Conservation (phyloP, 768 basidiomycete species). For the Amylocystis lapponica region DNA sequence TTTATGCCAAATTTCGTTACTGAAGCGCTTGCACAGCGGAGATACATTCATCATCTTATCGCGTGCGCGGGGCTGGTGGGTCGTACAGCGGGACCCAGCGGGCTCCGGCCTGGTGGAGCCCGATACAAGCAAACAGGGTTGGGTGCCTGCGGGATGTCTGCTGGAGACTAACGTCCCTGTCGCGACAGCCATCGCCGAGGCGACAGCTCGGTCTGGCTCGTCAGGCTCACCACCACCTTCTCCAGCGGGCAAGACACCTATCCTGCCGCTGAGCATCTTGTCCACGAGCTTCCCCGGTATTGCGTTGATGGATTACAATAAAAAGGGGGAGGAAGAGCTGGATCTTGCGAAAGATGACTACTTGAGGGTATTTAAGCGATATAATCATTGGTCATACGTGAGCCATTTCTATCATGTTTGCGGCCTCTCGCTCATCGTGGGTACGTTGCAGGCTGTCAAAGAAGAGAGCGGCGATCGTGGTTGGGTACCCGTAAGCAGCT, state of each 20-base stretch:
- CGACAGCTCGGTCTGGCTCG: slow-evolving; percentile 55
- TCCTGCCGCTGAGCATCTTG: slow-evolving; percentile 85
- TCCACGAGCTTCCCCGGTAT: slow-evolving; percentile 97
- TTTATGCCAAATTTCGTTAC: slow-evolving; percentile 6
- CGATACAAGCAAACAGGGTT: slow-evolving; percentile 80
- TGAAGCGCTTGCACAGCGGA: slow-evolving; percentile 43
- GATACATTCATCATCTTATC: slow-evolving; percentile 92
- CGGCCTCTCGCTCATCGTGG: slow-evolving; percentile 6
- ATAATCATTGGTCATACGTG: slow-evolving; percentile 97
- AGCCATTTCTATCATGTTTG: slow-evolving; percentile 20
- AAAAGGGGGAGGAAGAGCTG: slow-evolving; percentile 90
- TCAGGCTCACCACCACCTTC: slow-evolving; percentile 26
- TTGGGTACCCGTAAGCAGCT: slow-evolving; percentile 78
- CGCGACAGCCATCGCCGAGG: slow-evolving; percentile 79
- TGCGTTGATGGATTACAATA: slow-evolving; percentile 93
- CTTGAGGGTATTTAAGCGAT: slow-evolving; percentile 92
- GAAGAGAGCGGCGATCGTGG: slow-evolving; percentile 91
- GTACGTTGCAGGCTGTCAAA: slow-evolving; percentile 69
- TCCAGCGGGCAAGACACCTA: slow-evolving; percentile 58
- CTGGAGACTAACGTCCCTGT: slow-evolving; percentile 92
- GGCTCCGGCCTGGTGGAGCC: slow-evolving; percentile 75
- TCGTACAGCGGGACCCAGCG: slow-evolving; percentile 90
- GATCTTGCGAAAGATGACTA: slow-evolving; percentile 84
- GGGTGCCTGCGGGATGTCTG: slow-evolving; percentile 97
- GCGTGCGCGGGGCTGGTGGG: slow-evolving; percentile 98